Evolutionary conservation across 495 filamentous ascomycete species (phyloP), one percentile per base, ranked within the genome.

Genomic region (Lentithecium fluviatile): DNA sequence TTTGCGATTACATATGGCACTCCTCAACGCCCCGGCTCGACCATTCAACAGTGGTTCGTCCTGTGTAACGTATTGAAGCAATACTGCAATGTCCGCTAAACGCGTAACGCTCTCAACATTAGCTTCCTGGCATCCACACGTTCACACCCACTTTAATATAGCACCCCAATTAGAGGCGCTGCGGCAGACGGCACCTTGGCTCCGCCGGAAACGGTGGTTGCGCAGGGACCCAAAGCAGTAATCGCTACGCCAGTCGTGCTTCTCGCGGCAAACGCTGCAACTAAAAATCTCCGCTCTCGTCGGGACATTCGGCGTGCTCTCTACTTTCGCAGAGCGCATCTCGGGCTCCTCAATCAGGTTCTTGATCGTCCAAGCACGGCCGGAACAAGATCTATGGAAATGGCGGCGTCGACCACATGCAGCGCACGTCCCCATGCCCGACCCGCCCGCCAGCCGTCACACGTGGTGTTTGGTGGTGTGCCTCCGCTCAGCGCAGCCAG

Each of bases 161-260:
- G 13, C 40, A n/a, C 40, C 19, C 40, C 58, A 61, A 61, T 61
- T 40, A 62, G 21, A 26, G n/a, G 13, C 47, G 59, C 51, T 48
- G 59, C 59, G 58, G 43, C n/a, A 55, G 23, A n/a, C 7, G 50
- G n/a, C 19, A 17, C 34, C 21, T 19, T 37, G 34, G 43, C 48
- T 43, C 59, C 34, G 45, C 32, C 51, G 45, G 29, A 50, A 55
- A 24, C 45, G 59, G 40, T 15, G 32, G 43, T 37, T 45, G 24
- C 25, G n/a, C 25, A 17, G 21, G 19, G 15, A 19, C 48, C 48
- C 36, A 38, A 53, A 36, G 38, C 48, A 25, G 37, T 46, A 53
- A 36, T 45, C 24, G 19, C 38, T 32, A 24, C 6, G 48, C 7
- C 15, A 24, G 45, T 56, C 45, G 45, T 58, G 53, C 53, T 49